Conservation (phyloP, 2,329 filamentous ascomycete species). For the Aspergillus pseudotamarii region DNA sequence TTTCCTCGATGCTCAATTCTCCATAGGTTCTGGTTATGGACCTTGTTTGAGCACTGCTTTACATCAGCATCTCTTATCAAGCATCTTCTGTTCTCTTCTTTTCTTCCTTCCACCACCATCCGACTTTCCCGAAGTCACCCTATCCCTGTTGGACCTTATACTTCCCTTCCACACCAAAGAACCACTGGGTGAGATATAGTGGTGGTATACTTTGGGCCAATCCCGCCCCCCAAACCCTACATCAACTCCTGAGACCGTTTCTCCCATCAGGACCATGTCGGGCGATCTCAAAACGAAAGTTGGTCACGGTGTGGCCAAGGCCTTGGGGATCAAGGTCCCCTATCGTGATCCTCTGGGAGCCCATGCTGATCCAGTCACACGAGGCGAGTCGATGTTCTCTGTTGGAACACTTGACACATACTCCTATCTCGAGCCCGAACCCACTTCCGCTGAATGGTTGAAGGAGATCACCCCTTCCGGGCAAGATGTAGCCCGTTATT, state of each 20-base stretch:
- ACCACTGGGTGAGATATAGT: neutral
- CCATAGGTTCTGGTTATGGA: constrained; percentile 13
- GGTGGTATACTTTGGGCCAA: neutral
- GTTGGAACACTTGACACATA: constrained; percentile 74
- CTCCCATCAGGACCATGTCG: constrained; percentile 31
- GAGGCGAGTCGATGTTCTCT: constrained; percentile 80
- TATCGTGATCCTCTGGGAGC: constrained; percentile 60
- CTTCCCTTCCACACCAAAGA: too few relatives aligned
- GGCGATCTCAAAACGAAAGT: constrained; percentile 55
- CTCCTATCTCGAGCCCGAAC: constrained; percentile 80
- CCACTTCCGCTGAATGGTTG: constrained; percentile 74
- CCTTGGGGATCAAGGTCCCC: constrained; percentile 78
- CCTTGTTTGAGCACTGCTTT: constrained; percentile 13
- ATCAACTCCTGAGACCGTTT: neutral
- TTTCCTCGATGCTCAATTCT: constrained; percentile 7
- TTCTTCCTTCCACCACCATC: neutral
- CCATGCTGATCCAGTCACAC: constrained; percentile 64
- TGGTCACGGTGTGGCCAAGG: constrained; percentile 75
- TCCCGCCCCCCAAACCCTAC: constrained; percentile 1
- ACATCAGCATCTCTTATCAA: constrained; percentile 2
- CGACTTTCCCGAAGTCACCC: neutral
- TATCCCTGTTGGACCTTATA: neutral
- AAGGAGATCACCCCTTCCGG: constrained; percentile 62
- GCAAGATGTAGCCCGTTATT: constrained; percentile 61
- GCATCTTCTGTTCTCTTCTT: constrained; percentile 2